Evolutionary conservation across 345 rosid genomes (phyloP).

Genomic region (Carallia pectinifolia): DNA sequence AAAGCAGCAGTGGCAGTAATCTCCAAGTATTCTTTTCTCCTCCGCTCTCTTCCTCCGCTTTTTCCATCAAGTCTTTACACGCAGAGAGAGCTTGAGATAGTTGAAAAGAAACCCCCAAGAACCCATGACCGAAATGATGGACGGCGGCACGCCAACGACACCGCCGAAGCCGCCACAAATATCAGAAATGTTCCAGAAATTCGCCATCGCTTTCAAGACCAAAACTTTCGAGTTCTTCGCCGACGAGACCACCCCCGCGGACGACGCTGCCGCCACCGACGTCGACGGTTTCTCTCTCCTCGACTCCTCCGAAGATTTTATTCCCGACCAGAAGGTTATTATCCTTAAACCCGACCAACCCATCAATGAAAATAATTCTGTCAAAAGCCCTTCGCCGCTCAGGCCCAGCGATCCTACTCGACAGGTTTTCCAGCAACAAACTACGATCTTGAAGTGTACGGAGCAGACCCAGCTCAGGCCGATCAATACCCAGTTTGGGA

Average conservation of each 20-base stretch:
- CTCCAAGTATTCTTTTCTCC: constrained; percentile 1
- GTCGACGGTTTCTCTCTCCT: constrained; percentile 60
- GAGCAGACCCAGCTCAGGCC: constrained; percentile 32
- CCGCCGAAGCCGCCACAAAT: constrained; percentile 62
- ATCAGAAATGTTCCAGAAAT: constrained; percentile 88
- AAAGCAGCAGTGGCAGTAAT: not conserved
- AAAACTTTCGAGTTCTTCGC: constrained; percentile 88
- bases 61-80: not conserved
- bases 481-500: constrained; percentile 42
- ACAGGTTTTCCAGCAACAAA: not conserved
- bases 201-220: constrained; percentile 88
- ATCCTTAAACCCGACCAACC: constrained; percentile 79
- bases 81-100: too few relatives aligned
- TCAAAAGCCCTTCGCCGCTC: not conserved
- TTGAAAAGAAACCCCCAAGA: too few relatives aligned
- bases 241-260: constrained; percentile 44
- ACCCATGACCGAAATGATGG: constrained; percentile 43
- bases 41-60: not conserved
- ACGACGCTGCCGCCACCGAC: constrained; percentile 16
- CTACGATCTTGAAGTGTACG: constrained; percentile 12
- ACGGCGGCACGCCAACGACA: constrained; percentile 30
- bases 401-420: not conserved
- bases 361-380: not conserved
- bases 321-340: constrained; percentile 88
- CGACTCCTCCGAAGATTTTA: constrained; percentile 85